These are phyloP conservation scores for Arbutus unedo DNA, from an alignment of 148 eudicot genomes.

Conservation along the genomic window DNA sequence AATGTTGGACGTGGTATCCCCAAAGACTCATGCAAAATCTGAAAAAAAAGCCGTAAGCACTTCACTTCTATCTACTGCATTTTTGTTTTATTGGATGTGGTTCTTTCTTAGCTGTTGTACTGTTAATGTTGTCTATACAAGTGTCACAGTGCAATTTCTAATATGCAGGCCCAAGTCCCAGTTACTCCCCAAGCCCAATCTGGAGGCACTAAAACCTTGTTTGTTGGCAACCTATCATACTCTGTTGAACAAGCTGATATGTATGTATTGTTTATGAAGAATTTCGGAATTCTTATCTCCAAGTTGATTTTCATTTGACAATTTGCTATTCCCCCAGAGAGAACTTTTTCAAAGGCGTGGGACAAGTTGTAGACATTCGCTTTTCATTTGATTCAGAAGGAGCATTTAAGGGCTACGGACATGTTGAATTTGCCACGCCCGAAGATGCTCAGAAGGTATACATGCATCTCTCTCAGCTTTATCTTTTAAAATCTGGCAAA, in stretches of 20 bases:
- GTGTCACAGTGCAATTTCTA: not conserved
- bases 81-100: not conserved
- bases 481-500: not conserved
- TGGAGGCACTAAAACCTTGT: conserved; percentile 63
- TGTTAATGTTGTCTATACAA: not conserved
- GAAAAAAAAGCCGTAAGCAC: conserved; percentile 42
- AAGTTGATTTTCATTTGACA: not conserved
- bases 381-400: conserved; percentile 50
- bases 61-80: not conserved
- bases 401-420: conserved; percentile 71
- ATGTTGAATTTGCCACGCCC: conserved; percentile 75
- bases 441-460: conserved; percentile 72
- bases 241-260: conserved; percentile 54
- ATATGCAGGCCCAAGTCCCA: conserved; percentile 67
- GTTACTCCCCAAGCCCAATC: conserved; percentile 45
- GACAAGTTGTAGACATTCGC: conserved; percentile 60
- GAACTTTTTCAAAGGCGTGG: conserved; percentile 65
- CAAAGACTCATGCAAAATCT: conserved; percentile 16
- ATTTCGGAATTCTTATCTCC: not conserved
- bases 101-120: not conserved
- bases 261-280: conserved; percentile 37
- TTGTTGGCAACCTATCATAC: conserved; percentile 70
- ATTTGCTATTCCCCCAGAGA: conserved; percentile 32
- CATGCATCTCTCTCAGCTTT: not conserved
- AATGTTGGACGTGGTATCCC: conserved; percentile 63